A percentile compares a stretch with the other conserved stretches of the same genome.
phyloP scores from a whole-genome alignment of 2,329 filamentous ascomycete genomes.

The Sphaerulina vaccinii region DNA sequence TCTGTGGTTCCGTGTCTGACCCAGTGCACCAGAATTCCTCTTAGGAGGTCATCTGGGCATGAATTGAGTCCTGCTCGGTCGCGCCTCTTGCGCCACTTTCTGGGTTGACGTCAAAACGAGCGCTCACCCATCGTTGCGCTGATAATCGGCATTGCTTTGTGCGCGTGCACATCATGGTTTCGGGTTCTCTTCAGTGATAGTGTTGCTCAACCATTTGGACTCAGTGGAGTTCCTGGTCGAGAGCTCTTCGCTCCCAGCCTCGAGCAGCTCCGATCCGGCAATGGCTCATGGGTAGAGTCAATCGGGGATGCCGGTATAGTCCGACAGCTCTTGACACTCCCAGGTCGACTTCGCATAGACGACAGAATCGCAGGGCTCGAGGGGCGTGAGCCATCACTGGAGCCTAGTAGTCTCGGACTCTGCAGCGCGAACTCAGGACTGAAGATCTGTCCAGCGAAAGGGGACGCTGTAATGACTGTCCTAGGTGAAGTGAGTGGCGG shows the following conservation, averaged over 20 bases:
- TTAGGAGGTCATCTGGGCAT: no score
- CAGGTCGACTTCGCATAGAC: slow-evolving; percentile 18
- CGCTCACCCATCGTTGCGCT: no score
- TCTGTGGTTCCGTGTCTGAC: no score
- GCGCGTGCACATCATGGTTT: neutral
- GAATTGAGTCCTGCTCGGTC: neutral
- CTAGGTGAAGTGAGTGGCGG: slow-evolving; percentile 64
- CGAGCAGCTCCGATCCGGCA: slow-evolving; percentile 4
- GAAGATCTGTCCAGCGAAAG: slow-evolving; percentile 65
- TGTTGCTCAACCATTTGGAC: slow-evolving; percentile 3
- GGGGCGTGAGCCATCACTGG: slow-evolving; percentile 25
- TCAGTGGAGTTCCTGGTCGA: neutral
- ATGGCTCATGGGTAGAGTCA: slow-evolving; percentile 8
- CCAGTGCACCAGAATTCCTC: no score
- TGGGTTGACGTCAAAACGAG: neutral
- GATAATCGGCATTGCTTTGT: neutral
- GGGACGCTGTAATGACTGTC: slow-evolving; percentile 69
- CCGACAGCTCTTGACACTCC: slow-evolving; percentile 27
- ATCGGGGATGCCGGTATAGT: slow-evolving; percentile 17
- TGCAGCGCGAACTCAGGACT: slow-evolving; percentile 26
- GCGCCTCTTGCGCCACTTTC: neutral
- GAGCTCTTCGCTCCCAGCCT: slow-evolving; percentile 3
- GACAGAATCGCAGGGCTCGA: slow-evolving; percentile 14
- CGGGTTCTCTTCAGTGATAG: neutral
- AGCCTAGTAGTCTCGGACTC: slow-evolving; percentile 26